These are phyloP conservation scores for Panus rudis DNA, from an alignment of 768 basidiomycete species.

Conservation along the genomic window DNA sequence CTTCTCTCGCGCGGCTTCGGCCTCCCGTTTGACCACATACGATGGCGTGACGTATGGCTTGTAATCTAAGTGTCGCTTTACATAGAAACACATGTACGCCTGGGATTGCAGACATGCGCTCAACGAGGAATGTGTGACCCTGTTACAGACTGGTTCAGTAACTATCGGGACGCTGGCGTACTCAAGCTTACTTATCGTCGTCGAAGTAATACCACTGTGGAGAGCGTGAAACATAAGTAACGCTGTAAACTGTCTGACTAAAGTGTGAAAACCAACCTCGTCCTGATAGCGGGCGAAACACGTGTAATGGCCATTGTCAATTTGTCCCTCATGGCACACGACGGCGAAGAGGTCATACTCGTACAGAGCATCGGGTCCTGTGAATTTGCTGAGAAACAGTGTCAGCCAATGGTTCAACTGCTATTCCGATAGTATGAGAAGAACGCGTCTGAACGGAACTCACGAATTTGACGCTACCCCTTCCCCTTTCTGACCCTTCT, in stretches of 20 bases:
- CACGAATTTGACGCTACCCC: not conserved
- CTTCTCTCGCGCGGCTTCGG: conserved; percentile 55
- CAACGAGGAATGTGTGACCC: conserved; percentile 68
- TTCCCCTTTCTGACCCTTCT: not conserved
- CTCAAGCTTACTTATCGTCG: conserved; percentile 89
- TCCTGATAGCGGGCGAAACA: conserved; percentile 80
- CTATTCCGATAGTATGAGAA: not conserved
- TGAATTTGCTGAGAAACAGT: conserved; percentile 26
- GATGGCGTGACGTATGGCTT: conserved; percentile 62
- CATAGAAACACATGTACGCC: conserved; percentile 95
- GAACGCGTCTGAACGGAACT: too few relatives aligned
- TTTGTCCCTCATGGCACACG: conserved; percentile 90
- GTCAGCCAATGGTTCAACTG: not conserved
- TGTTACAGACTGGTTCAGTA: conserved; percentile 20
- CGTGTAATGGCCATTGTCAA: conserved; percentile 94
- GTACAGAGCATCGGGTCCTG: conserved; percentile 64
- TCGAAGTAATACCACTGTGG: conserved; percentile 89
- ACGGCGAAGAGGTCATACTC: conserved; percentile 91
- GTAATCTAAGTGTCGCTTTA: conserved; percentile 84
- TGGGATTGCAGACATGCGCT: conserved; percentile 61
- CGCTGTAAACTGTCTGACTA: not conserved
- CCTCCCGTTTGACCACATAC: conserved; percentile 60
- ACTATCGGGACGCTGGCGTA: conserved; percentile 2
- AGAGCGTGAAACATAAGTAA: not conserved
- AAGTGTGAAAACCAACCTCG: conserved; percentile 47